A percentile compares a stretch with the other conserved stretches of the same genome.
Evolutionary conservation across 1,139 yeast genomes (phyloP).

Genomic region (Zygotorulaspora mrakii): DNA sequence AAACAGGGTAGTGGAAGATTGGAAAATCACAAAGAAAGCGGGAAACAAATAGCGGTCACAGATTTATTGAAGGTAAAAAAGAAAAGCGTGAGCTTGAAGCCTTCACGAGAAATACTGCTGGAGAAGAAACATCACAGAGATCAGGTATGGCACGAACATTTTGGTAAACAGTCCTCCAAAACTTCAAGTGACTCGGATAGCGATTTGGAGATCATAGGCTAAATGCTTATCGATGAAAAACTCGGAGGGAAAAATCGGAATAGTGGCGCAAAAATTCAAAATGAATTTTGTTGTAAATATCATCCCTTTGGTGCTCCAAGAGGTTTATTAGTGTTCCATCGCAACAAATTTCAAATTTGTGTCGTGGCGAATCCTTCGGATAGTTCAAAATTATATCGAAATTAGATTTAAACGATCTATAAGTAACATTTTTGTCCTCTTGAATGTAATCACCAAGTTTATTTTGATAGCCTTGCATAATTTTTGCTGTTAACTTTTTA

Average conservation of each 20-base stretch:
- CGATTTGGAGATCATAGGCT: slow-evolving; percentile 39
- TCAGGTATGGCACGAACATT: slow-evolving; percentile 27
- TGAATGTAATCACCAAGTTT: slow-evolving; percentile 51
- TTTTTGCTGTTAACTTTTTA: slow-evolving; percentile 48
- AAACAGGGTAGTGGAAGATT: slow-evolving; percentile 18
- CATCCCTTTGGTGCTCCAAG: slow-evolving; percentile 8
- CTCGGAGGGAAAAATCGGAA: slow-evolving; percentile 15
- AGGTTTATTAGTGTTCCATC: slow-evolving; percentile 44
- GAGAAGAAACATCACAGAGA: slow-evolving; percentile 30
- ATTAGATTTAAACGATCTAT: slow-evolving; percentile 38
- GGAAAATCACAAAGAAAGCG: slow-evolving; percentile 12
- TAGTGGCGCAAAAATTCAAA: slow-evolving; percentile 13
- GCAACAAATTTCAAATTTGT: slow-evolving; percentile 47
- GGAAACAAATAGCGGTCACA: slow-evolving; percentile 30
- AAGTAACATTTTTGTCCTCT: slow-evolving; percentile 43
- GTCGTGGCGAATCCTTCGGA: slow-evolving; percentile 18
- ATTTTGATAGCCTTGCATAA: slow-evolving; percentile 53
- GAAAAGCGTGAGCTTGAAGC: slow-evolving; percentile 34
- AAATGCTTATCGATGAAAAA: slow-evolving; percentile 3
- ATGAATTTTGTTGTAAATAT: slow-evolving; percentile 10
- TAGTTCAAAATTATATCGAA: slow-evolving; percentile 36
- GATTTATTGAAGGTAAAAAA: slow-evolving; percentile 36
- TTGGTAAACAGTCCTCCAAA: slow-evolving; percentile 14
- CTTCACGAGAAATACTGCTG: slow-evolving; percentile 32
- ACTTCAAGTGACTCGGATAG: slow-evolving; percentile 23